Conservation (phyloP, 169 alveolate species). For the Plasmodium vivax region DNA sequence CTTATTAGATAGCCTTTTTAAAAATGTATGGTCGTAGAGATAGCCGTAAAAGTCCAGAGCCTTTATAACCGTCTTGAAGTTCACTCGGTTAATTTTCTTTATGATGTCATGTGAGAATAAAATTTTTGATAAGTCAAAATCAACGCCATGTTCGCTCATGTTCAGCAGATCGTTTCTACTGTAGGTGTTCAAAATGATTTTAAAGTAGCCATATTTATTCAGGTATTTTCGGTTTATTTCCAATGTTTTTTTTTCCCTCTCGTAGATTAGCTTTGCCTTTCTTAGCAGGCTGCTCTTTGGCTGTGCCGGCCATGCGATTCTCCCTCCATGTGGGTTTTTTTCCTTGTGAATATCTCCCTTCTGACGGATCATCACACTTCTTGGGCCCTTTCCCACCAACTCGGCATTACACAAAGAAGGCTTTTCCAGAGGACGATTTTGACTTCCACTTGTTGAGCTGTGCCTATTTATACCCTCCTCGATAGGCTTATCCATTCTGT, state of each 20-base stretch:
- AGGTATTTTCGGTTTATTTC: slow-evolving; percentile 30
- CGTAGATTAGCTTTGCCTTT: slow-evolving; percentile 35
- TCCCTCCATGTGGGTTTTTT: not conserved
- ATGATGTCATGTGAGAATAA: slow-evolving; percentile 38
- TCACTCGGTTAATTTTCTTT: slow-evolving; percentile 13
- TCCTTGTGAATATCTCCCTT: slow-evolving; percentile 1
- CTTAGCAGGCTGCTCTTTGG: not conserved
- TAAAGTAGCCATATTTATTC: slow-evolving; percentile 58
- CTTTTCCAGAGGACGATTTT: not conserved
- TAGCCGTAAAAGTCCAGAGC: slow-evolving; percentile 65
- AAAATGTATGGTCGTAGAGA: slow-evolving; percentile 41
- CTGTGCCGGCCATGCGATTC: not conserved
- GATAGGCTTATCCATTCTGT: not conserved
- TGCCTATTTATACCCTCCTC: not conserved
- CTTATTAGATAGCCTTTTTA: slow-evolving; percentile 50
- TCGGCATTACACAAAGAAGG: not conserved
- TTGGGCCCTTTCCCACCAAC: not conserved
- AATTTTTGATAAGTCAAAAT: slow-evolving; percentile 34
- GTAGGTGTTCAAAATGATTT: slow-evolving; percentile 37
- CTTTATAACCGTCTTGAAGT: slow-evolving; percentile 45
- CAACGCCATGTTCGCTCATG: slow-evolving; percentile 18
- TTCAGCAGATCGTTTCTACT: slow-evolving; percentile 1
- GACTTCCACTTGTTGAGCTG: not conserved
- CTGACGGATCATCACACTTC: not conserved
- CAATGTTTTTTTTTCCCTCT: slow-evolving; percentile 43